Evolutionary conservation across 2,329 filamentous ascomycete genomes (phyloP).

Genomic region (Cyphellophora attinorum): DNA sequence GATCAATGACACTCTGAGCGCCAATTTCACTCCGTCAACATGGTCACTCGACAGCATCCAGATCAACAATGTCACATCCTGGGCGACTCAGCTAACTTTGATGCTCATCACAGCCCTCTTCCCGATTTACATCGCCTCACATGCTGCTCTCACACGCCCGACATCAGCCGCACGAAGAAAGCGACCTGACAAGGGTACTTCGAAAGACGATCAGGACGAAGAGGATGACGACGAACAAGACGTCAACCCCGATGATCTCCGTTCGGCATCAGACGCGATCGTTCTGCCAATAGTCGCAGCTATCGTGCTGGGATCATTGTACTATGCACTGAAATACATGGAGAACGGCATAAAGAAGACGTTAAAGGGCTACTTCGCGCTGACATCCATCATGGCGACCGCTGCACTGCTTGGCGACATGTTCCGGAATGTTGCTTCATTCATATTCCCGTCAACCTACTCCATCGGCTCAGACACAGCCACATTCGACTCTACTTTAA

Average conservation of each 20-base stretch:
- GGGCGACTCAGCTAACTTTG: background rate
- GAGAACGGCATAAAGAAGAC: slow-evolving; percentile 79
- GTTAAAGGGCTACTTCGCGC: slow-evolving; percentile 72
- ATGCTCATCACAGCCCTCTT: slow-evolving; percentile 55
- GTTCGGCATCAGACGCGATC: slow-evolving; percentile 78
- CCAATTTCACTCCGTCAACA: no score
- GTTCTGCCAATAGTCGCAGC: slow-evolving; percentile 74
- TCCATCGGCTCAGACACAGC: slow-evolving; percentile 37
- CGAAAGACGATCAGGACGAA: slow-evolving; percentile 40
- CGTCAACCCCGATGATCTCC: slow-evolving; percentile 52
- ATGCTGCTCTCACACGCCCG: slow-evolving; percentile 76
- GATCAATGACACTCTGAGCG: no score
- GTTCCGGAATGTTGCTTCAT: slow-evolving; percentile 52
- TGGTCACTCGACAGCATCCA: no score
- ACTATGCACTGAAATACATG: slow-evolving; percentile 83
- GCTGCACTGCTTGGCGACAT: slow-evolving; percentile 64
- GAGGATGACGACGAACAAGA: slow-evolving; percentile 47
- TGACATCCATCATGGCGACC: slow-evolving; percentile 69
- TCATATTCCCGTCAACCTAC: slow-evolving; percentile 69
- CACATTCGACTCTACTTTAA: slow-evolving; percentile 9
- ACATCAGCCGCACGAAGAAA: slow-evolving; percentile 74
- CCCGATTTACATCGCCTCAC: slow-evolving; percentile 75
- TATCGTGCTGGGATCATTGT: slow-evolving; percentile 61
- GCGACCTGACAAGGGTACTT: slow-evolving; percentile 31
- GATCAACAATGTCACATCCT: no score